Base-by-base conservation (phyloP, 2,329 filamentous ascomycete genomes). In the Fusarium nanum region DNA sequence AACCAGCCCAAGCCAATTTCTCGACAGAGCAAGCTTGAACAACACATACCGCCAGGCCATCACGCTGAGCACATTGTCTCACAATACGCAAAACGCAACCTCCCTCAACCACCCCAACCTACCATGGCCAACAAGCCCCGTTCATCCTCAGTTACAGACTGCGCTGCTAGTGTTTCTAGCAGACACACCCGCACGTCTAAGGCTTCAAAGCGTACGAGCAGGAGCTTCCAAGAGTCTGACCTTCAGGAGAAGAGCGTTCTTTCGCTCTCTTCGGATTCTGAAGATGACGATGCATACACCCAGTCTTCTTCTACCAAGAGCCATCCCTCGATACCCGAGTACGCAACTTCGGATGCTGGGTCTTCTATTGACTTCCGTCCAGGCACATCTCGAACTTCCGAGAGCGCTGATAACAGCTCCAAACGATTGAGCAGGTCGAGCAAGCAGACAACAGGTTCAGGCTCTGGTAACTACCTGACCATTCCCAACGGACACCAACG, bases 231-330 rank as follows among this genome's bases (percentile, higher is more conserved):
- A 9, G 83, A 85, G 37, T 81, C 85, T 3, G 86, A 89, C 64
- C 78, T 88, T 8, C 81, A 86, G 44, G 82, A 86, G 54, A 87
- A 82, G 62, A 89, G 87, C 64, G 82, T 89, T 2, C 77, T 89
- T 16, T 85, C 86, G 2, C 81, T 89, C 2, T 88, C 86, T 3
- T 88, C 87, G 0, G 86, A 88, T 64, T 88, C 86, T 0, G 87
- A 89, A 60, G 83, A 84, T 1, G 83, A 84, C 1, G 83, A 84
- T 1, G 69, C 71, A 8, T 74, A 73, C 20, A 46, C 60, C 6
- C 68, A 71, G 4, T 56, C 75, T 0, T 60, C 72, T 10, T 60
- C 72, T 11, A 53, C 68, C 4, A 77, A 72, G 54, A 72, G 72
- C 4, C 71, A 76, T 13, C 61, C 71, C 8, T 78, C 77, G 13